Base-by-base conservation (phyloP, 2,329 filamentous ascomycete species). In the Tolypocladium amazonense region DNA sequence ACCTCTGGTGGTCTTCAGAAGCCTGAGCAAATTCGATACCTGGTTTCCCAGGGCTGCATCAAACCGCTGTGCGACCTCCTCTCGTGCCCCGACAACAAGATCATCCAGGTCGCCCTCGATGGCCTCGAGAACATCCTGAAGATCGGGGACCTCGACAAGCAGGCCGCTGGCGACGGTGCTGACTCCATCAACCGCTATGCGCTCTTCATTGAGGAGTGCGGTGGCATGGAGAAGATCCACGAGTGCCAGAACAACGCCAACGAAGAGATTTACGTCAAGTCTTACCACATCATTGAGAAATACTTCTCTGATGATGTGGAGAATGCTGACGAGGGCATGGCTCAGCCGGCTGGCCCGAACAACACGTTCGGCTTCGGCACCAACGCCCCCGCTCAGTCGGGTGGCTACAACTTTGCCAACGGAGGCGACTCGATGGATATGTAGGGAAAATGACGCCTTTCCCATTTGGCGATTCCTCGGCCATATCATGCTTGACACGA, bases 241-340 rank as follows among this genome's bases (percentile, higher is more conserved):
- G 93, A 97, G 69, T 97, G 94, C 85, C 94, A 99, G 82, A 97
- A 95, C 81, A 99, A 99, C 71, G 93, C 93, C 80, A 99, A 99
- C 78, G 94, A 99, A 79, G 94, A 99, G 79, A 99, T 99, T 69
- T 99, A 99, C 83, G 97, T 99, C 93, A 99, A 99, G 86, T 94
- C 94, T 0, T 99, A 97, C 84, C 97, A 96, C 84, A 99, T 99
- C 77, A 99, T 99, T 67, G 94, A 99, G 83, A 97, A 97, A 81
- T 99, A 99, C 84, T 99, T 99, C 81, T 97, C 92, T 0, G 94
- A 99, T 70, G 94, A 99, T 67, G 94, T 97, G 59, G 94, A 96
- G 72, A 92, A 92, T 69, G 92, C 92, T 67, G 90, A 92, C 63
- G 90, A 95, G 69, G 79, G 79, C 52, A 84, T 91, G 75, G 88